Percentiles rank a stretch among this genome's conserved stretches.
Conservation (phyloP, 257 asterid species). For the Cynanchum wilfordii region DNA sequence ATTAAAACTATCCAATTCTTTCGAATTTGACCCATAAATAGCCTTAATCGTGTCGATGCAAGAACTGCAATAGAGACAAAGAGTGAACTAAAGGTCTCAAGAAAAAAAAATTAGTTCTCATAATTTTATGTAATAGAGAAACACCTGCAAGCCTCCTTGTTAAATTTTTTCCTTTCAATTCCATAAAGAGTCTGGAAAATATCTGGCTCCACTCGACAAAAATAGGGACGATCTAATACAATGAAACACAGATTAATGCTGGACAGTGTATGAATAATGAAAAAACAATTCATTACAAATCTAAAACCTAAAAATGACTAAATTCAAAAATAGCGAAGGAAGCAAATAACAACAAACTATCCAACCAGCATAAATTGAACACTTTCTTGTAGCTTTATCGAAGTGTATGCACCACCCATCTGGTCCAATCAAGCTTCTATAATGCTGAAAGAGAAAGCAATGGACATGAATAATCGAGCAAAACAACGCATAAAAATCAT, state of each 20-base stretch:
- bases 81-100: neutral
- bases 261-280: too few relatives aligned
- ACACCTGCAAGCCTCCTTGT: conserved; percentile 97
- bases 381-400: conserved; percentile 69
- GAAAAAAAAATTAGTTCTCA: neutral
- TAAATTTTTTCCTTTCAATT: conserved; percentile 68
- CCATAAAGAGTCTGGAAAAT: conserved; percentile 59
- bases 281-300: neutral
- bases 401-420: conserved; percentile 96
- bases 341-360: conserved; percentile 12
- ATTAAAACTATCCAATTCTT: conserved; percentile 65
- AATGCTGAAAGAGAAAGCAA: conserved; percentile 50
- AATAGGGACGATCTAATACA: conserved; percentile 64
- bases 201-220: conserved; percentile 86
- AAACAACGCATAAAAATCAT: neutral
- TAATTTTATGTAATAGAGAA: neutral
- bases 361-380: conserved; percentile 74
- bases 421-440: conserved; percentile 67
- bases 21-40: conserved; percentile 57
- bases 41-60: conserved; percentile 81
- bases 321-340: neutral
- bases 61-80: conserved; percentile 40
- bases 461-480: neutral
- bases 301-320: neutral
- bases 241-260: neutral